Evolutionary conservation across 2,329 filamentous ascomycete species (phyloP), one percentile per base, ranked within the genome.

Genomic region (Microcyclosporella mali): DNA sequence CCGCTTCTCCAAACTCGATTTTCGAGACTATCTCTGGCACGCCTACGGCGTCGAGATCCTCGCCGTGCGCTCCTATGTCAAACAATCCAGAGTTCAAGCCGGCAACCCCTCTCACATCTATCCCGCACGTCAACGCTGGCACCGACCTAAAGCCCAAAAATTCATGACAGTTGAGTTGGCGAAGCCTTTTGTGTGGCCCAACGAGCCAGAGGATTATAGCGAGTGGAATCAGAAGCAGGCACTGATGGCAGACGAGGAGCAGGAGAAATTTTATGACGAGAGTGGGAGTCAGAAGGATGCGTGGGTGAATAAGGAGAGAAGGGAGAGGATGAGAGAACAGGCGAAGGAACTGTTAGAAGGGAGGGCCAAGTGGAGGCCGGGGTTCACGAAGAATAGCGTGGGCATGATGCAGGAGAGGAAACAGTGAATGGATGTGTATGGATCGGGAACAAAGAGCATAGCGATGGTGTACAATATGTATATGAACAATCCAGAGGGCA

Each of bases 131-230:
- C 58, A 75, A 47, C 74, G 74, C 49, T 81, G 79, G 72, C 82
- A 80, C 65, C 79, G 90, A 17, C 84, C 85, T 18, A 73, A 77
- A 51, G 71, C 81, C 37, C 76, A 82, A 59, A 98, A 98, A 77
- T 85, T 82, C 66, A 98, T 98, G 92, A 94, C 85, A 32, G 87
- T 94, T 33, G 86, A 95, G 73, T 78, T 98, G 70, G 79, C 76
- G 49, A 72, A 82, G 70, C 87, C 89, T 3, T 98, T 98, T 70
- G 80, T 85, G 43, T 97, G 87, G 84, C 92, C 92, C 1, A 75
- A 80, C 51, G 66, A 72, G 53, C 85, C 87, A 3, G 66, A 72
- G 51, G 75, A 72, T 44, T 67, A 71, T 63, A 88, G 70, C 45
- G 74, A 71, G 17, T 64, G 60, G 61, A 57, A 57, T 34, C 51